phyloP scores from a whole-genome alignment of 176 grass and related monocot species.

The Pontederia paniculata region DNA sequence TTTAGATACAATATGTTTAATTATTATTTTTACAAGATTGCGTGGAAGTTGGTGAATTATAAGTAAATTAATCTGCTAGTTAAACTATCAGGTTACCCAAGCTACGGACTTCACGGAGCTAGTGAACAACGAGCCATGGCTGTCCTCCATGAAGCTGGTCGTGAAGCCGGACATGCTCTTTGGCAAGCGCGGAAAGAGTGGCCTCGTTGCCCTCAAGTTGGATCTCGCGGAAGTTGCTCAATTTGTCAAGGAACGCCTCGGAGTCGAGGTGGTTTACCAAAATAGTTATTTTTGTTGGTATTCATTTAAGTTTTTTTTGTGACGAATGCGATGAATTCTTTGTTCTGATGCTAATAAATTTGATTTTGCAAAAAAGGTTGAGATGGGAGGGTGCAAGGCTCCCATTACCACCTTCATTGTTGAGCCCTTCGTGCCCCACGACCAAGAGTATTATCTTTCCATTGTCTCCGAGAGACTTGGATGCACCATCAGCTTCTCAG shows the following conservation, averaged over 20 bases:
- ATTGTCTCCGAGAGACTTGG: slow-evolving; percentile 40
- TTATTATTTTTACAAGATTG: no score
- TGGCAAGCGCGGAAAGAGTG: slow-evolving; percentile 40
- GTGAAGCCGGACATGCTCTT: slow-evolving; percentile 49
- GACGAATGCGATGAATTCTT: background rate
- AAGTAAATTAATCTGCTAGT: no score
- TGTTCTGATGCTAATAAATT: background rate
- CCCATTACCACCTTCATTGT: slow-evolving; percentile 38
- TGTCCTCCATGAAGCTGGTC: slow-evolving; percentile 33
- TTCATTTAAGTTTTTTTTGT: background rate
- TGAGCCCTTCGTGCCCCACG: slow-evolving; percentile 37
- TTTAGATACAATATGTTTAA: no score
- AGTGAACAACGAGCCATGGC: slow-evolving; percentile 32
- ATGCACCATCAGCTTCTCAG: slow-evolving; percentile 39
- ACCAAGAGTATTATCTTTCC: slow-evolving; percentile 42
- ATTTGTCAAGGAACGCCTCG: slow-evolving; percentile 35
- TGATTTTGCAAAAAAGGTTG: slow-evolving; percentile 18
- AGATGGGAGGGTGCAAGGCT: slow-evolving; percentile 39
- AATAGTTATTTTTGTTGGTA: background rate
- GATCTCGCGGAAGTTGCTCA: slow-evolving; percentile 28
- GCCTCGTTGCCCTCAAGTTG: slow-evolving; percentile 35
- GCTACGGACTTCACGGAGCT: slow-evolving; percentile 26
- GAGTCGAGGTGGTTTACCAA: slow-evolving; percentile 22
- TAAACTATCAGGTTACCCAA: no score
- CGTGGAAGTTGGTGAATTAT: no score